Percentiles rank a stretch among this genome's conserved stretches.
Conservation (phyloP, 108 stramenopile species). For the Skeletonema marinoi region DNA sequence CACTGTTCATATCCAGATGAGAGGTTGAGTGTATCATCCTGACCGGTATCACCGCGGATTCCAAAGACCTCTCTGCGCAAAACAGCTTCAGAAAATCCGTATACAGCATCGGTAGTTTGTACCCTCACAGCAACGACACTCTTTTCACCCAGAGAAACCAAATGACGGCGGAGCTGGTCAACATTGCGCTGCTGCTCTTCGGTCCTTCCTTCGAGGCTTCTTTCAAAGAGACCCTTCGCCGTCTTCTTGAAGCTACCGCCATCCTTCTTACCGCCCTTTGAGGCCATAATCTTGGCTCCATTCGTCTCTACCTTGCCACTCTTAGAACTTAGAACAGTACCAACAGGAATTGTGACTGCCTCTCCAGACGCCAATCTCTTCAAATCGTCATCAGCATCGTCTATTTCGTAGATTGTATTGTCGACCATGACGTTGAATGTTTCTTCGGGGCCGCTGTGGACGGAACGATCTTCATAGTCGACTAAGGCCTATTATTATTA, state of each 20-base stretch:
- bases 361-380: neutral
- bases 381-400: neutral
- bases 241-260: neutral
- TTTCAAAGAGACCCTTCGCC: neutral
- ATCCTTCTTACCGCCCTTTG: neutral
- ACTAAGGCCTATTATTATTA: neutral
- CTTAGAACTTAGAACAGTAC: neutral
- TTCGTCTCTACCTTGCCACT: neutral
- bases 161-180: neutral
- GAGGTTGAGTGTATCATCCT: constrained; percentile 18
- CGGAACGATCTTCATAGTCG: neutral
- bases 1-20: constrained; percentile 31
- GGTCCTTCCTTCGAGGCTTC: neutral
- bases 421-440: neutral
- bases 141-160: constrained; percentile 1
- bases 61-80: constrained; percentile 8
- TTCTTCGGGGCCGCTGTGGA: neutral
- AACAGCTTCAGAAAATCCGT: neutral
- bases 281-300: neutral
- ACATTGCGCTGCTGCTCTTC: neutral
- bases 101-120: constrained; percentile 11
- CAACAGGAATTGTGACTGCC: neutral
- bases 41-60: neutral
- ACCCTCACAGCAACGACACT: constrained; percentile 41
- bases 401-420: neutral